phyloP scores from a whole-genome alignment of 306 rosid genomes.

The Castanea sativa region DNA sequence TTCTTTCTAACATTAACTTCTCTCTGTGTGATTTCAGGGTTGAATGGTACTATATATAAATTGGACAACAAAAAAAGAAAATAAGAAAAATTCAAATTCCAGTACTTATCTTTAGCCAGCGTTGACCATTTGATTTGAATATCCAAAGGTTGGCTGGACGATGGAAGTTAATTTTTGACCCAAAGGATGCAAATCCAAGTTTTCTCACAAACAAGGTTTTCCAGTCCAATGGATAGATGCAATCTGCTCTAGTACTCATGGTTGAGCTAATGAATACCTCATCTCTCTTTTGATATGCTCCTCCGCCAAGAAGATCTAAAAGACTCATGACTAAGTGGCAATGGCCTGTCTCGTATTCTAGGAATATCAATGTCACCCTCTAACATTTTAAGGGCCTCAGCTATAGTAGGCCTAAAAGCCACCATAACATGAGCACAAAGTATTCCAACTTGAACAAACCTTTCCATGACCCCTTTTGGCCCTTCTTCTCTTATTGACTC shows the following conservation, averaged over 20 bases:
- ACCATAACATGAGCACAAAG: slow-evolving; percentile 87
- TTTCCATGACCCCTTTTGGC: slow-evolving; percentile 63
- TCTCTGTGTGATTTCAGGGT: not conserved
- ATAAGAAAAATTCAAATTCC: not conserved
- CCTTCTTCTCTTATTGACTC: slow-evolving; percentile 47
- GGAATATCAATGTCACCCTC: slow-evolving; percentile 90
- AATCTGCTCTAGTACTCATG: not conserved
- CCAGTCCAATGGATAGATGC: not conserved
- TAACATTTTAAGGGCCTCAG: slow-evolving; percentile 76
- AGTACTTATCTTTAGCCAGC: not conserved
- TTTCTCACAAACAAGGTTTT: not conserved
- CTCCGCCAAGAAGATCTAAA: slow-evolving; percentile 44
- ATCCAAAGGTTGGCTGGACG: not conserved
- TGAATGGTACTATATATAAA: not conserved
- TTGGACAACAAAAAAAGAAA: not conserved
- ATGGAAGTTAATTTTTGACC: not conserved
- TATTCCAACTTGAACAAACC: slow-evolving; percentile 79
- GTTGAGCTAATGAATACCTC: slow-evolving; percentile 22
- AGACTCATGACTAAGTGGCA: slow-evolving; percentile 68
- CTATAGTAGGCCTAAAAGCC: slow-evolving; percentile 82
- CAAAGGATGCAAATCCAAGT: not conserved
- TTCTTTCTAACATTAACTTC: not conserved
- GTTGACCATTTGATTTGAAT: not conserved
- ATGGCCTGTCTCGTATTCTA: slow-evolving; percentile 62
- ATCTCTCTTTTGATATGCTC: slow-evolving; percentile 29